Conservation (phyloP, 1,139 yeast genomes). For the Taphrina confusa region DNA sequence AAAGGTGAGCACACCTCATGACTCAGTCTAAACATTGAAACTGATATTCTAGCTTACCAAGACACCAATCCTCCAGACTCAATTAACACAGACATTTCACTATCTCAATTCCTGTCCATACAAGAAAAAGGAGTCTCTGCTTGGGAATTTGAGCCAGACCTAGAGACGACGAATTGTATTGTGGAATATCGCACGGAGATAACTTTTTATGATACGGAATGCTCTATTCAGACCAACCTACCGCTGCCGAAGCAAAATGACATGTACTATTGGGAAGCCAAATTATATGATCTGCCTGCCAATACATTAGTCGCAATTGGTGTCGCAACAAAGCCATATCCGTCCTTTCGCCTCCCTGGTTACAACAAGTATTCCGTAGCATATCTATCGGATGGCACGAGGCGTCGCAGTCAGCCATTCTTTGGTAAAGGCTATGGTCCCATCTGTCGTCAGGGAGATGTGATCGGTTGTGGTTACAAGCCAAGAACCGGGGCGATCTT, state of each 20-base stretch:
- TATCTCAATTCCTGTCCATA: constrained; percentile 58
- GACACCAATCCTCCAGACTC: constrained; percentile 53
- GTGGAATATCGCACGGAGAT: constrained; percentile 76
- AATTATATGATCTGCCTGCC: constrained; percentile 63
- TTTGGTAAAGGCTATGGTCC: constrained; percentile 65
- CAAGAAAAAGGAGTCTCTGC: constrained; percentile 93
- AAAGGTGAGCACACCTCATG: constrained; percentile 47
- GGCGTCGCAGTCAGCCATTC: constrained; percentile 81
- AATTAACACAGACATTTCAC: constrained; percentile 48
- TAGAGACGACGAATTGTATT: constrained; percentile 57
- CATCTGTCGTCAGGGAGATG: constrained; percentile 76
- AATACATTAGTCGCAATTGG: constrained; percentile 69
- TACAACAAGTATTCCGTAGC: constrained; percentile 78
- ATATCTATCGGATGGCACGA: constrained; percentile 80
- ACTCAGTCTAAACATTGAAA: constrained; percentile 43
- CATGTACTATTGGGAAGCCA: constrained; percentile 87
- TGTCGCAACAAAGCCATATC: constrained; percentile 83
- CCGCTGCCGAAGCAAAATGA: constrained; percentile 86
- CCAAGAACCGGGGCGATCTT: constrained; percentile 78
- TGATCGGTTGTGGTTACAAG: constrained; percentile 87
- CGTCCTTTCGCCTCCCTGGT: constrained; percentile 77
- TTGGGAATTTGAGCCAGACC: constrained; percentile 83
- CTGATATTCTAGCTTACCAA: constrained; percentile 47
- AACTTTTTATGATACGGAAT: constrained; percentile 66
- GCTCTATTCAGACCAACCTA: constrained; percentile 78